phyloP scores from a whole-genome alignment of 768 basidiomycete genomes.

The Boletellus ananiceps region DNA sequence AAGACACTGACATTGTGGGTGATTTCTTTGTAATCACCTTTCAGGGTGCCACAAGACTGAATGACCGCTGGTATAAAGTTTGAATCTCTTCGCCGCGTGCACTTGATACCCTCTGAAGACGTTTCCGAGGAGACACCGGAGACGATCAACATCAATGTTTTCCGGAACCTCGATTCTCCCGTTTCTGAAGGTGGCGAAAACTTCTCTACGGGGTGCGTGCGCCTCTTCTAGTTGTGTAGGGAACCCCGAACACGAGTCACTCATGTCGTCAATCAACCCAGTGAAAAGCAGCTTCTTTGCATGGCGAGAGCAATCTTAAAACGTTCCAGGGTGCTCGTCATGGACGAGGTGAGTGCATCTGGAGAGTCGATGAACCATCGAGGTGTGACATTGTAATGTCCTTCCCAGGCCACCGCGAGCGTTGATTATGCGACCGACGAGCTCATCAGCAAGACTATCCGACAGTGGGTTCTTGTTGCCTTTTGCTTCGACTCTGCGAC shows the following conservation, averaged over 20 bases:
- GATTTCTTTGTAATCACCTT: not conserved
- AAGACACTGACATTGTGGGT: constrained; percentile 76
- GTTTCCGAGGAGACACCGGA: constrained; percentile 34
- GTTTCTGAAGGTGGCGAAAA: constrained; percentile 88
- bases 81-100: constrained; percentile 79
- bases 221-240: not conserved
- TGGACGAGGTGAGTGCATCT: constrained; percentile 64
- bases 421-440: constrained; percentile 90
- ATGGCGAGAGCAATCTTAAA: constrained; percentile 86
- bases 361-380: not conserved
- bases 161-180: constrained; percentile 66
- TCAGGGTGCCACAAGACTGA: not conserved
- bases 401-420: constrained; percentile 58
- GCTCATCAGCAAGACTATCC: constrained; percentile 75
- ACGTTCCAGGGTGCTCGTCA: constrained; percentile 70
- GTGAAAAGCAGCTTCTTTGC: constrained; percentile 82
- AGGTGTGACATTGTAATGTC: not conserved
- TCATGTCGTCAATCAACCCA: constrained; percentile 19
- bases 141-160: constrained; percentile 66
- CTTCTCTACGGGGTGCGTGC: constrained; percentile 72
- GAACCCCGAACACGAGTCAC: not conserved
- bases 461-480: constrained; percentile 49
- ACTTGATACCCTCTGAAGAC: constrained; percentile 64
- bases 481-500: not conserved
- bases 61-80: constrained; percentile 41